Percentiles rank a stretch among this genome's conserved stretches.
Evolutionary conservation across 805 yeast genomes (phyloP).

Genomic region (Candida nonsorbophila): DNA sequence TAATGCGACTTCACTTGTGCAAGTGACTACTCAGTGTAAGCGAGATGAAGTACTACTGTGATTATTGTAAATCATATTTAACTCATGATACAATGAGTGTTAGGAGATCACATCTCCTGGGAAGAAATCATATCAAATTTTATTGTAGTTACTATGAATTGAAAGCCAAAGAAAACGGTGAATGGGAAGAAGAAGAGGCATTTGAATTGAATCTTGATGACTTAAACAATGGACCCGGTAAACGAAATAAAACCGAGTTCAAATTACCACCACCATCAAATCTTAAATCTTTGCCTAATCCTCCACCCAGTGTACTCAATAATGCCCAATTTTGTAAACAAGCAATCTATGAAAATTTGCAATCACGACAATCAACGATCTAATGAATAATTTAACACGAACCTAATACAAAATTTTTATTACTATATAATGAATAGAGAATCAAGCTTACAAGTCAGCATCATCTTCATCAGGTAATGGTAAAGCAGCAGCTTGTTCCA

Average conservation of each 20-base stretch:
- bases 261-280: constrained; percentile 32
- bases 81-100: constrained; percentile 90
- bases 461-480: constrained; percentile 99
- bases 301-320: constrained; percentile 26
- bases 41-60: constrained; percentile 61
- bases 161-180: constrained; percentile 32
- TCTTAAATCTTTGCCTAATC: constrained; percentile 21
- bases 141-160: constrained; percentile 71
- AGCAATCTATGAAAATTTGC: too few species aligned
- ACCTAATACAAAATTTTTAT: not conserved
- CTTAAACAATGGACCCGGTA: constrained; percentile 28
- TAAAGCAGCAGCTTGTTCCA: constrained; percentile 98
- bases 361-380: too few species aligned
- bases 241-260: constrained; percentile 4
- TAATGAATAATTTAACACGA: too few species aligned
- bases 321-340: constrained; percentile 18
- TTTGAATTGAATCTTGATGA: constrained; percentile 32
- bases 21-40: too few species aligned
- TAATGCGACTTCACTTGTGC: too few species aligned
- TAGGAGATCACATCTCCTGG: constrained; percentile 70
- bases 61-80: constrained; percentile 74
- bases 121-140: constrained; percentile 67
- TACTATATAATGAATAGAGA: constrained; percentile 1
- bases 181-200: constrained; percentile 28
- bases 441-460: constrained; percentile 79